These are phyloP conservation scores for Leucocoprinus sp. DNA, from an alignment of 768 basidiomycete species.

Conservation along the genomic window DNA sequence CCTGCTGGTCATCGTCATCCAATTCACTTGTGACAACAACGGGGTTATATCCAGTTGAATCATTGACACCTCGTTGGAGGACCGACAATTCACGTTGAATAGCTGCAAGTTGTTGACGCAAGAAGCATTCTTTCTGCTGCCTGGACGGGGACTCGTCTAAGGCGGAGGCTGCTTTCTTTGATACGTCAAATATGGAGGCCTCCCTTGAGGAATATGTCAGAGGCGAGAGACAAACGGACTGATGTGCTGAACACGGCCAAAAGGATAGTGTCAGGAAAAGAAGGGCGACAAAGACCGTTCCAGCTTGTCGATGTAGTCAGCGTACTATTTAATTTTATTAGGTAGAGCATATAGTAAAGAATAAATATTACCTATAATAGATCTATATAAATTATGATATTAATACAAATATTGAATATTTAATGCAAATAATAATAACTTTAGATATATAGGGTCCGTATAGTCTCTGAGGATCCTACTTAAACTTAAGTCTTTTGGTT, in stretches of 20 bases:
- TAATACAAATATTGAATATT: too few species aligned
- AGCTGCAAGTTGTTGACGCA: constrained; percentile 75
- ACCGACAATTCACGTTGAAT: constrained; percentile 69
- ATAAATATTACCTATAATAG: too few species aligned
- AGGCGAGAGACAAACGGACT: constrained; percentile 56
- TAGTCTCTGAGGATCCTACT: too few species aligned
- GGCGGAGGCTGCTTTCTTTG: constrained; percentile 70
- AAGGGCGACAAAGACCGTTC: too few species aligned
- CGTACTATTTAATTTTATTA: too few species aligned
- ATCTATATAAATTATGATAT: too few species aligned
- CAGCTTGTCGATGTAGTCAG: constrained; percentile 63
- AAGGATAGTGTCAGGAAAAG: neutral
- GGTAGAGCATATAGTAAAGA: too few species aligned
- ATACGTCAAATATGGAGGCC: constrained; percentile 70
- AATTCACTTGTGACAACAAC: too few species aligned
- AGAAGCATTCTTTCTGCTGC: constrained; percentile 82
- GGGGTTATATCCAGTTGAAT: constrained; percentile 11
- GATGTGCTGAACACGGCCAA: constrained; percentile 59
- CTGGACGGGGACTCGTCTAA: constrained; percentile 82
- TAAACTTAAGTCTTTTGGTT: too few species aligned
- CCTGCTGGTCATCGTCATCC: too few species aligned
- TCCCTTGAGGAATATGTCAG: constrained; percentile 68
- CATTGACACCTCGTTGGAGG: constrained; percentile 29
- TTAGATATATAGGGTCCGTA: too few species aligned
- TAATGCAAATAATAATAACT: too few species aligned